Evolutionary conservation across 768 basidiomycete species (phyloP).

Genomic region (Suillus subaureus): DNA sequence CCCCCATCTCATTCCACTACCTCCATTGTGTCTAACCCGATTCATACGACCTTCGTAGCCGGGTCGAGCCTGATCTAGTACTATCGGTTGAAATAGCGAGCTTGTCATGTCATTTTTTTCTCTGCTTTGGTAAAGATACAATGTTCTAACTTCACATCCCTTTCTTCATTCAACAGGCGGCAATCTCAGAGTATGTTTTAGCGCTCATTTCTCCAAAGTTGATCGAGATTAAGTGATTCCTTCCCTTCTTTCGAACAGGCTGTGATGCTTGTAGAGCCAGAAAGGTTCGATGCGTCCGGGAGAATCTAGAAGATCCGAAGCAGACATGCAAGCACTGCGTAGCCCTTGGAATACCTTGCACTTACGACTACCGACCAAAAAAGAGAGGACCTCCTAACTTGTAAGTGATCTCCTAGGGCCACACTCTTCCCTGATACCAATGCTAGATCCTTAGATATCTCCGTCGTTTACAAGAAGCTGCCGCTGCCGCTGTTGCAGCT

Average conservation of each 20-base stretch:
- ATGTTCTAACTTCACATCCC: conserved; percentile 36
- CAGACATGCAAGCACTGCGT: conserved; percentile 87
- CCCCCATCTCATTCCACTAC: conserved; percentile 24
- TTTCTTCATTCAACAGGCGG: conserved; percentile 53
- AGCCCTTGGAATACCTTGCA: conserved; percentile 80
- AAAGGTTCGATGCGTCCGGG: conserved; percentile 83
- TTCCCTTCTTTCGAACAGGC: conserved; percentile 44
- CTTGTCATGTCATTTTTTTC: conserved; percentile 41
- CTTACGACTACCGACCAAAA: conserved; percentile 92
- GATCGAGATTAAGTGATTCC: conserved; percentile 25
- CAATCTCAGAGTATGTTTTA: conserved; percentile 77
- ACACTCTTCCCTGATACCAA: conserved; percentile 3
- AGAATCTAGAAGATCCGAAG: conserved; percentile 75
- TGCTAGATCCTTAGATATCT: conserved; percentile 56
- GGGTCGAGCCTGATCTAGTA: conserved; percentile 26
- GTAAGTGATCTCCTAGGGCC: conserved; percentile 44
- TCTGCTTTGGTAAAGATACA: conserved; percentile 24
- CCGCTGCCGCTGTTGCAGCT: conserved; percentile 57
- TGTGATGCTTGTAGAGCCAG: conserved; percentile 87
- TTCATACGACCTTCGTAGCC: conserved; percentile 44
- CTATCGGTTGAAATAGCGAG: conserved; percentile 19
- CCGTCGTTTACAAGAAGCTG: conserved; percentile 73
- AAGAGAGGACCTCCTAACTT: conserved; percentile 92
- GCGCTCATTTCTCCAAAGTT: conserved; percentile 17
- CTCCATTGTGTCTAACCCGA: conserved; percentile 31